These are phyloP conservation scores for Salix purpurea DNA, from an alignment of 345 rosid species.

Conservation along the genomic window DNA sequence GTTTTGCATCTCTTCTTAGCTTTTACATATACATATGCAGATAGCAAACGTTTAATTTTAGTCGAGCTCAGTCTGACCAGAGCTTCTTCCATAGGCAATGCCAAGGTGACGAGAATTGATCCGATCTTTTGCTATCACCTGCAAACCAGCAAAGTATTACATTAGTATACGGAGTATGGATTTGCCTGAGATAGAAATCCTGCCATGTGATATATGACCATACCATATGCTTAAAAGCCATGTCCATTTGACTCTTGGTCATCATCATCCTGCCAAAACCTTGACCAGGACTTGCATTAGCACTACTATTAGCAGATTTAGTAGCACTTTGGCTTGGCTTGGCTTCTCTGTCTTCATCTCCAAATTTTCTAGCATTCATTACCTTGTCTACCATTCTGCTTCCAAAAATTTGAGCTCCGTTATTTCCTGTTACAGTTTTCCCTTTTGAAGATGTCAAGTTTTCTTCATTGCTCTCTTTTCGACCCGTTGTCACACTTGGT, in stretches of 20 bases:
- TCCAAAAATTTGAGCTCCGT: slow-evolving; percentile 37
- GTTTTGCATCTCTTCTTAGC: too few relatives aligned
- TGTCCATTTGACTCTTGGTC: slow-evolving; percentile 18
- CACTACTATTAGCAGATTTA: too few relatives aligned
- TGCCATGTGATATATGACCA: background rate
- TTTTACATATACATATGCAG: too few relatives aligned
- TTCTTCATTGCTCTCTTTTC: slow-evolving; percentile 21
- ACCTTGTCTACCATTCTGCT: slow-evolving; percentile 64
- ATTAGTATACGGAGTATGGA: background rate
- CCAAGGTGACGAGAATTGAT: slow-evolving; percentile 4
- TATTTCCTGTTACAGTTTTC: slow-evolving; percentile 10
- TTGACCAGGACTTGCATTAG: background rate
- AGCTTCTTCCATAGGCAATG: background rate
- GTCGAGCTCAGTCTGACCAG: too few relatives aligned
- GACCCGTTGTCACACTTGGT: slow-evolving; percentile 37
- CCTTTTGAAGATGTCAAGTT: background rate
- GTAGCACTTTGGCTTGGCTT: slow-evolving; percentile 11
- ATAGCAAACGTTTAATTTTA: too few relatives aligned
- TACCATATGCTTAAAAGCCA: slow-evolving; percentile 22
- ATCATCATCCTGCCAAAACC: slow-evolving; percentile 20
- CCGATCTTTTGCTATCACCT: slow-evolving; percentile 13
- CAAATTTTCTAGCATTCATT: slow-evolving; percentile 48
- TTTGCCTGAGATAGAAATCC: background rate
- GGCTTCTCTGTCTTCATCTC: slow-evolving; percentile 19
- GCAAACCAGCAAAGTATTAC: background rate